Evolutionary conservation across 2,329 filamentous ascomycete species (phyloP), one percentile per base, ranked within the genome.

Genomic region (Cercospora sojina): DNA sequence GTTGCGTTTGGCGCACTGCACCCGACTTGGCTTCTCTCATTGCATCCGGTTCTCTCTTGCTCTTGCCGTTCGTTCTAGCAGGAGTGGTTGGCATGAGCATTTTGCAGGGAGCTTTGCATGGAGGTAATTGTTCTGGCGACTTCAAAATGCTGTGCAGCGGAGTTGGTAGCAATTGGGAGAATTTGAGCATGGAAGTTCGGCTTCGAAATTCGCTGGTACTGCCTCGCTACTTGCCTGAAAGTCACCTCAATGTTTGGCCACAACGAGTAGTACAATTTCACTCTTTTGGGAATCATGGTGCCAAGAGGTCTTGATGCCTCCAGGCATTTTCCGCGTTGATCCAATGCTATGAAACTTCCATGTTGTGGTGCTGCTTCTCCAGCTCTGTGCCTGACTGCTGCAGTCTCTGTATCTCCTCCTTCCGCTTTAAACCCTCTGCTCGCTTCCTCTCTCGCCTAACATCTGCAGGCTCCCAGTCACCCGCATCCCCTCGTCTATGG

Each of bases 391-490:
- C 29, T 38, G 43, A 20, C 59, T 62, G 20, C 12, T 53, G 43
- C 49, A 55, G 49, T 13, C 27, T 20, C 35, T 59, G 23, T 10
- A 64, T 13, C 58, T 70, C 66, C 29, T 67, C 67, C 43, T 64
- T 72, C 38, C 81, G 82, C 69, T 77, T 81, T 65, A 92, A 66
- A 0, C 80, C 80, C 69, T 82, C 80, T 55, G 76, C 76, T 66
- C 79, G 75, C 71, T 81, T 81, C 16, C 80, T 75, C 25, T 74
- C 74, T 61, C 74, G 78, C 67, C 80, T 74, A 10, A 67, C 70
- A 41, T 78, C 76, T 56, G 78, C 70, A 63, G 80, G 77, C 66
- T 82, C 80, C 80, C 80, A 81, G 3, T 69, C 65, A 3, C 51
- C 64, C 7, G 59, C 31, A 35, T 80, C 82, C 20, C 77, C 74